These are phyloP conservation scores for Rhizopus microsporus DNA, from an alignment of 371 early-diverging fungal genomes.

Conservation along the genomic window DNA sequence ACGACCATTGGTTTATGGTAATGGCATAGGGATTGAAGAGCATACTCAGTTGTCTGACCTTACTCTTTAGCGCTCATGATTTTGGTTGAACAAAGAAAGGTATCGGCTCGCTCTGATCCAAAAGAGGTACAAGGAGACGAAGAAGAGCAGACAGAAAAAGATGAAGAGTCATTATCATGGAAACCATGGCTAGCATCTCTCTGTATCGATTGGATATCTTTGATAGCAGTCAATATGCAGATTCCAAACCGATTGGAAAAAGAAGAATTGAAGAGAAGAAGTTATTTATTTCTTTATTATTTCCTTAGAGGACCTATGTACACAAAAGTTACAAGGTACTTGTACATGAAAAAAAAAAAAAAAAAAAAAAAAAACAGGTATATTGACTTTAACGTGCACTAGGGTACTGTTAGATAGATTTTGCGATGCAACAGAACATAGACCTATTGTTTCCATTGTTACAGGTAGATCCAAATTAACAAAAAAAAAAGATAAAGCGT, in stretches of 20 bases:
- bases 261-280: constrained; percentile 37
- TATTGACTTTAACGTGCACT: background rate
- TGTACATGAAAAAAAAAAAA: background rate
- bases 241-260: constrained; percentile 33
- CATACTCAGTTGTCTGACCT: background rate
- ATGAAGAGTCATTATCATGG: constrained; percentile 29
- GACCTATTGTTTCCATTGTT: constrained; percentile 40
- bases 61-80: constrained; percentile 9
- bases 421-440: constrained; percentile 40
- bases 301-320: constrained; percentile 38
- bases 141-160: constrained; percentile 14
- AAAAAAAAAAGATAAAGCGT: too few relatives aligned
- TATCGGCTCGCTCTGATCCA: background rate
- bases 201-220: constrained; percentile 30
- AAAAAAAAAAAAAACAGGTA: background rate
- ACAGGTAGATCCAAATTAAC: constrained; percentile 17
- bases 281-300: constrained; percentile 40
- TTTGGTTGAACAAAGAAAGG: constrained; percentile 7
- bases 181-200: constrained; percentile 46
- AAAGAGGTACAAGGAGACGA: background rate
- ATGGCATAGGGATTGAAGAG: background rate
- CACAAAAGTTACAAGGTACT: constrained; percentile 31
- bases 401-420: constrained; percentile 30
- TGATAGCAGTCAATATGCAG: constrained; percentile 28
- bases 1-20: constrained; percentile 46